Base-by-base conservation (phyloP, 495 filamentous ascomycete genomes). In the Aspergillus saccharolyticus region DNA sequence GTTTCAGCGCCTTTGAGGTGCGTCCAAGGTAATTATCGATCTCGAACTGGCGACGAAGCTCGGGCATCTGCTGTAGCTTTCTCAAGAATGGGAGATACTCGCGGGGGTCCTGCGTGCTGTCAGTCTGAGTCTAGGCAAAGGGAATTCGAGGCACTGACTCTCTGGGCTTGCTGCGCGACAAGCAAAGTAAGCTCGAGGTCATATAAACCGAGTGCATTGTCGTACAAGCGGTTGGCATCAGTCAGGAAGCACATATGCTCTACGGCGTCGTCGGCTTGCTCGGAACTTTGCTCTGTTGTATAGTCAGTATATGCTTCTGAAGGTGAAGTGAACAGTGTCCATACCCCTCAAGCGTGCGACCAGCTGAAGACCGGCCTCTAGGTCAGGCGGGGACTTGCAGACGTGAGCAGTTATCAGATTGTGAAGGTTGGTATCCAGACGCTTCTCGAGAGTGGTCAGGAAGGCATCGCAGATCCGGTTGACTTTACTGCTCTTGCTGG, bases 181-280 rank as follows among this genome's bases (percentile, higher is more conserved):
- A 96, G 76, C 14, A 98, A 76, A 8, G 91, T 87, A 33, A 97
- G 83, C 39, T 96, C 93, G 3, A 98, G 80, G 64, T 96, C 83
- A 66, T 98, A 97, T 2, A 97, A 74, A 20, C 92, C 92, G 16
- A 98, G 77, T 7, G 94, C 89, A 55, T 89, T 86, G 57, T 96
- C 89, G 65, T 94, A 98, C n/a, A 98, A 82, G 52, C 83, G 84
- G 66, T 96, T 94, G 18, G 94, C 86, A 72, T 98, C 94, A 0
- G 90, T 89, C 44, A 98, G 78, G 75, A 97, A 98, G 77, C 91
- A 97, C 60, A 97, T 96, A 62, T 98, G 94, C 66, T 95, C 91
- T 42, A 96, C 86, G 1, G 92, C 91, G 67, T 85, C 83, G 60
- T 97, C 89, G 4, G 87, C 86, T 59, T 91, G 76, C 16, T 85